A percentile compares a stretch with the other conserved stretches of the same genome.
These are phyloP conservation scores for Cornus florida DNA, from an alignment of 148 eudicot species.

Conservation along the genomic window DNA sequence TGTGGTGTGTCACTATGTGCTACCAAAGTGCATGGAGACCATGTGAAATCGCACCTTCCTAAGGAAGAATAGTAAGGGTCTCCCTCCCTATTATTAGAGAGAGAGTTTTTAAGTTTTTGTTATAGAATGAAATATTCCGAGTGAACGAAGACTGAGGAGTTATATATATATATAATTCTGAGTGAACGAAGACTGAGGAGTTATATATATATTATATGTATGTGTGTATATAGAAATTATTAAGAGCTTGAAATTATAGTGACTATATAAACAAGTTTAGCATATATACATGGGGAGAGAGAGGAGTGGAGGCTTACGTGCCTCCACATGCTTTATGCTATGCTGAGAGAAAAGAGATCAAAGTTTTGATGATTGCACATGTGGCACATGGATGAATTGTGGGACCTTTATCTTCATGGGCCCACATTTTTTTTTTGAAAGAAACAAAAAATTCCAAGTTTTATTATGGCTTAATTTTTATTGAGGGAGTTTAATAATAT, in stretches of 20 bases:
- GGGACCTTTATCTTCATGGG: neutral
- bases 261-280: neutral
- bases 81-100: conserved; percentile 16
- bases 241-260: neutral
- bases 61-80: neutral
- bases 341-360: neutral
- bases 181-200: no score
- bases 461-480: no score
- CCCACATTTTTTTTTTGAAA: neutral
- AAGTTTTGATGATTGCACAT: neutral
- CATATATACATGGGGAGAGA: neutral
- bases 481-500: no score
- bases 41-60: conserved; percentile 26
- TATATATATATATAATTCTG: neutral
- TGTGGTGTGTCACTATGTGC: conserved; percentile 7
- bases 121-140: no score
- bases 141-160: no score
- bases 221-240: no score
- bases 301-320: neutral
- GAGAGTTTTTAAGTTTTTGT: neutral
- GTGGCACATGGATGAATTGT: neutral
- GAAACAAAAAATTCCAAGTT: no score
- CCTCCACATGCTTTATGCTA: neutral
- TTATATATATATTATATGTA: neutral
- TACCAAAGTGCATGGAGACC: conserved; percentile 19